Evolutionary conservation across 192 early-diverging fungal species (phyloP).

Genomic region (Coemansia sp.): DNA sequence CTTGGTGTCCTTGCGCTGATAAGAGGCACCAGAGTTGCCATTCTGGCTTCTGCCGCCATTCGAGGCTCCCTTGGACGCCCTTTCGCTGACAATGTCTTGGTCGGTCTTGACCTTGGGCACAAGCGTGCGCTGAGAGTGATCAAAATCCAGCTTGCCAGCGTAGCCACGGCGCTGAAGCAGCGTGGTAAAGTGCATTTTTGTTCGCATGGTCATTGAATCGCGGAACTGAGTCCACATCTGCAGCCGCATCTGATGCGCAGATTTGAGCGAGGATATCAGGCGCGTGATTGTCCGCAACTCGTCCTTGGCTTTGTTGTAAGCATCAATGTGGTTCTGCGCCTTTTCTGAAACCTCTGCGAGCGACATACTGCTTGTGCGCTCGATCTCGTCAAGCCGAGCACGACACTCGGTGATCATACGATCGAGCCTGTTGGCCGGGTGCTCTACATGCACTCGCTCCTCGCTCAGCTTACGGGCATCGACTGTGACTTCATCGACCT

Average conservation of each 20-base stretch:
- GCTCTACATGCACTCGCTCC: slow-evolving; percentile 63
- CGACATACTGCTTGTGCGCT: slow-evolving; percentile 60
- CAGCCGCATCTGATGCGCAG: slow-evolving; percentile 62
- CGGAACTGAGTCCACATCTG: slow-evolving; percentile 70
- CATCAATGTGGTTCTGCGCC: slow-evolving; percentile 48
- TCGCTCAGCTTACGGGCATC: slow-evolving; percentile 61
- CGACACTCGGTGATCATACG: slow-evolving; percentile 60
- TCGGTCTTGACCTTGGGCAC: slow-evolving; percentile 64
- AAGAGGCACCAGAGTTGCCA: slow-evolving; percentile 7
- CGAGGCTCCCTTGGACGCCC: slow-evolving; percentile 1
- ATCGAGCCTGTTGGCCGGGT: slow-evolving; percentile 58
- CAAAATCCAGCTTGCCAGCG: slow-evolving; percentile 74
- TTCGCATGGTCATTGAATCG: slow-evolving; percentile 71
- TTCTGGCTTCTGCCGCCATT: not conserved
- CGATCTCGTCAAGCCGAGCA: slow-evolving; percentile 58
- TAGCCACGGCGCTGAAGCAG: slow-evolving; percentile 82
- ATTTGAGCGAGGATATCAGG: slow-evolving; percentile 59
- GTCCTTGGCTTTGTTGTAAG: slow-evolving; percentile 60
- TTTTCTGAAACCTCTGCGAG: slow-evolving; percentile 66
- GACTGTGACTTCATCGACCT: slow-evolving; percentile 50
- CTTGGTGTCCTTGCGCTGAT: slow-evolving; percentile 77
- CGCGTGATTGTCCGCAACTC: slow-evolving; percentile 55
- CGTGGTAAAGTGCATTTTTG: slow-evolving; percentile 71
- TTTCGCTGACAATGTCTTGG: slow-evolving; percentile 39
- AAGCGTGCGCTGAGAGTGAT: slow-evolving; percentile 68